These are phyloP conservation scores for Ricinus communis DNA, from an alignment of 345 rosid species.

Conservation along the genomic window DNA sequence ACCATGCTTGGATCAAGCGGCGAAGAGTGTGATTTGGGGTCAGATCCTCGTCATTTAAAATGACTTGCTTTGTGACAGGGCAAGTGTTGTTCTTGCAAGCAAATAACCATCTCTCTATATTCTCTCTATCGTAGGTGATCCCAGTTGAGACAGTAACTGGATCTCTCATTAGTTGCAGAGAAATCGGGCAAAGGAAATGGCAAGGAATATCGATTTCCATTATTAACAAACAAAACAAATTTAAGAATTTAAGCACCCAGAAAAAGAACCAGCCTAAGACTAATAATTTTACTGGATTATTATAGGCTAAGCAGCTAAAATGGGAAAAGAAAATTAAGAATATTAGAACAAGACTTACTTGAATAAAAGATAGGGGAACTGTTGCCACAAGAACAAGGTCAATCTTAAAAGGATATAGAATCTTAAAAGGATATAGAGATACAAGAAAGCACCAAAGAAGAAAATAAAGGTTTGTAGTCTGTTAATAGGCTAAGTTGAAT, in stretches of 20 bases:
- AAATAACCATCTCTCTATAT: constrained; percentile 55
- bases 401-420: too few relatives aligned
- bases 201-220: constrained; percentile 49
- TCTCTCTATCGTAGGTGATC: constrained; percentile 57
- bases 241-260: not conserved
- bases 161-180: constrained; percentile 63
- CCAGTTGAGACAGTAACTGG: constrained; percentile 60
- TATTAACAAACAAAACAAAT: not conserved
- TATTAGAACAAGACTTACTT: too few relatives aligned
- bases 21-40: constrained; percentile 86
- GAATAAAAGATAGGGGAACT: too few relatives aligned
- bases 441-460: too few relatives aligned
- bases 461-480: not conserved
- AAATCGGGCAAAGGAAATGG: constrained; percentile 62
- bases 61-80: constrained; percentile 51
- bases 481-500: constrained; percentile 3
- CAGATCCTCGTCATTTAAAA: constrained; percentile 38
- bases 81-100: constrained; percentile 42
- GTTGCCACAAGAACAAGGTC: too few relatives aligned
- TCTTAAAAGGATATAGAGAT: too few relatives aligned
- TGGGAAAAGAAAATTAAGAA: too few relatives aligned
- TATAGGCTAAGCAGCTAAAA: too few relatives aligned
- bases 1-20: constrained; percentile 84
- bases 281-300: too few relatives aligned
- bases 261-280: too few relatives aligned